Evolutionary conservation across 2,329 filamentous ascomycete genomes (phyloP).

Genomic region (Fusarium cyanostomum): DNA sequence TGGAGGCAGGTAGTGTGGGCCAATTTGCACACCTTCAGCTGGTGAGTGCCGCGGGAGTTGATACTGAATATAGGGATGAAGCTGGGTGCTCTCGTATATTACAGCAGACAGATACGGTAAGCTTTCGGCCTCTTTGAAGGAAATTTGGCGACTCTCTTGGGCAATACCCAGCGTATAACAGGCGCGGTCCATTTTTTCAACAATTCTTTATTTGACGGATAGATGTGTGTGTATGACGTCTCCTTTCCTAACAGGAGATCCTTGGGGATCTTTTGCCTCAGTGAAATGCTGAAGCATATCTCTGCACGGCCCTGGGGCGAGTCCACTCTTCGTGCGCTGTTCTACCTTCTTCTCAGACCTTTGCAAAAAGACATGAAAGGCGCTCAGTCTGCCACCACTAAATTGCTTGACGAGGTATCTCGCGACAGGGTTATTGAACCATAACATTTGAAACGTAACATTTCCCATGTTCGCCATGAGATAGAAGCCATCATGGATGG

Average conservation of each 20-base stretch:
- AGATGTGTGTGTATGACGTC: slow-evolving; percentile 9
- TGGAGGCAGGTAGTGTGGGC: slow-evolving; percentile 5
- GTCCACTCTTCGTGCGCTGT: slow-evolving; percentile 7
- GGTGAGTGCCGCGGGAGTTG: slow-evolving; percentile 17
- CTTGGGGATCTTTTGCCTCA: slow-evolving; percentile 10
- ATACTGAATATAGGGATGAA: slow-evolving; percentile 22
- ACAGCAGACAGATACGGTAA: slow-evolving; percentile 17
- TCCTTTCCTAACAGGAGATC: background rate
- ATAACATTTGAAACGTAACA: slow-evolving; percentile 16
- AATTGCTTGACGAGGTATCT: slow-evolving; percentile 2
- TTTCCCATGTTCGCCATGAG: slow-evolving; percentile 27
- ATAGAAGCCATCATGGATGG: slow-evolving; percentile 23
- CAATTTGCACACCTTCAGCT: background rate
- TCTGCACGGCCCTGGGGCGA: background rate
- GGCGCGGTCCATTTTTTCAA: slow-evolving; percentile 8
- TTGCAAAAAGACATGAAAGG: slow-evolving; percentile 13
- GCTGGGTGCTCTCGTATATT: slow-evolving; percentile 9
- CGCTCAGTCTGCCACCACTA: slow-evolving; percentile 11
- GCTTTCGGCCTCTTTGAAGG: slow-evolving; percentile 17
- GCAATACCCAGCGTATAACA: background rate
- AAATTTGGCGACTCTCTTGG: slow-evolving; percentile 7
- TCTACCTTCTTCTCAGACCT: slow-evolving; percentile 14
- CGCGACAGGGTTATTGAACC: slow-evolving; percentile 16
- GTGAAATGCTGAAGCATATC: slow-evolving; percentile 22
- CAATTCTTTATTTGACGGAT: background rate